Base-by-base conservation (phyloP, 805 yeast genomes). In the Priceomyces melissophilus region DNA sequence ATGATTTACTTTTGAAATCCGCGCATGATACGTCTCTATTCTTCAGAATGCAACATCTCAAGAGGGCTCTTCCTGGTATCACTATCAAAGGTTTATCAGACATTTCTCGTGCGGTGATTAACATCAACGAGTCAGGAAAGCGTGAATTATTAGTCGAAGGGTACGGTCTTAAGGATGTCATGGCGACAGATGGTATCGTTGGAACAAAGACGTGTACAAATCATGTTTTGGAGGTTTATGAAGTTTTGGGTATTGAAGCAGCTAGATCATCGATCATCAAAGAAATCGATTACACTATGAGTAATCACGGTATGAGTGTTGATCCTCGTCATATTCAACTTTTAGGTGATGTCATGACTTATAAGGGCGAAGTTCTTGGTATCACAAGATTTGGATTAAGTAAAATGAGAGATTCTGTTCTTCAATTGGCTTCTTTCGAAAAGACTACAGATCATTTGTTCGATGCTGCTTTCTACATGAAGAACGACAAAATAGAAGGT, bases 291-390 rank as follows among this genome's bases (percentile, higher is more conserved):
- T 89, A 89, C 60, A 93, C 99, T 41, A 93, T 93, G 99, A 82
- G 96, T 60, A 88, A 89, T 66, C 99, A 93, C 73, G 99, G 99
- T 67, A 93, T 93, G 99, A 87, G 96, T 62, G 97, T 93, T 37
- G 99, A 93, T 74, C 99, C 98, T 46, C 96, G 99, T 74, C 99
- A 93, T 64, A 90, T 95, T 61, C 98, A 93, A 69, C 72, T 93
- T 35, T 71, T 93, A 48, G 99, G 99, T 49, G 99, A 93, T 65
- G 98, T 93, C 37, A 93, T 93, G 99, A 88, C 98, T 0, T 93
- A 87, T 64, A 93, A 93, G 68, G 99, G 99, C 45, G 99, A 93
- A 61, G 96, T 93, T 10, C 75, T 95, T 52, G 99, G 99, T 65
- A 93, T 93, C 60, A 93, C 99, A 2, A 79, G 99, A 69, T 93